Evolutionary conservation across 495 filamentous ascomycete species (phyloP).

Genomic region (Penicillium egyptiacum): DNA sequence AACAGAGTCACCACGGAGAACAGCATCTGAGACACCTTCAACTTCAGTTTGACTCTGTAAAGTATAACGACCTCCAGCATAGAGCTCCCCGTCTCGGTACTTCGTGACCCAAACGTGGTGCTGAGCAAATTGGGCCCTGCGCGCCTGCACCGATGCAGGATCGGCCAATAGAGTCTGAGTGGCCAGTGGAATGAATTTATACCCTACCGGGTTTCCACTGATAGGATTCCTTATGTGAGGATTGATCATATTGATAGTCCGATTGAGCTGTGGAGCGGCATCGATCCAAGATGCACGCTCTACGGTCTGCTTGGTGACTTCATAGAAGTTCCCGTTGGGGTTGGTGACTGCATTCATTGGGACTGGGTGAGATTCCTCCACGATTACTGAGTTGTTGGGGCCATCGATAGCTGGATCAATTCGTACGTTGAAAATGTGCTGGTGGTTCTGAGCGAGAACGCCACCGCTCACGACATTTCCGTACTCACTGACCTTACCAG

Average conservation of each 20-base stretch:
- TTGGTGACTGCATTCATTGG: conserved; percentile 70
- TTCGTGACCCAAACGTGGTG: conserved; percentile 83
- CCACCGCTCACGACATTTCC: conserved; percentile 88
- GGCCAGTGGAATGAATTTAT: conserved; percentile 73
- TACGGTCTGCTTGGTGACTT: conserved; percentile 59
- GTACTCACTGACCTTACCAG: conserved; percentile 55
- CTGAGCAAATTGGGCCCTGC: conserved; percentile 82
- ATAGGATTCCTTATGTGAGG: conserved; percentile 63
- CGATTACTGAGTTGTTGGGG: conserved; percentile 64
- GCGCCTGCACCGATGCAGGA: conserved; percentile 67
- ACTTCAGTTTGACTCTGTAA: conserved; percentile 67
- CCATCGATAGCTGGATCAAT: conserved; percentile 86
- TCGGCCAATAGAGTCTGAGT: conserved; percentile 84
- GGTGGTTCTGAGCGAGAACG: conserved; percentile 78
- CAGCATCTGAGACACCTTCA: conserved; percentile 60
- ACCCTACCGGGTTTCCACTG: conserved; percentile 74
- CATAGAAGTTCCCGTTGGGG: conserved; percentile 81
- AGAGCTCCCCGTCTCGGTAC: conserved; percentile 77
- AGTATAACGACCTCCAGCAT: conserved; percentile 82
- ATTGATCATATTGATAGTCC: conserved; percentile 83
- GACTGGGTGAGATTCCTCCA: conserved; percentile 73
- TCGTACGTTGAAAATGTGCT: conserved; percentile 90
- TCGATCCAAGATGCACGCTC: conserved; percentile 66
- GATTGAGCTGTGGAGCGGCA: conserved; percentile 62
- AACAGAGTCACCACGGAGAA: conserved; percentile 53